Evolutionary conservation across 345 rosid genomes (phyloP).

Genomic region (Populus pruinosa): DNA sequence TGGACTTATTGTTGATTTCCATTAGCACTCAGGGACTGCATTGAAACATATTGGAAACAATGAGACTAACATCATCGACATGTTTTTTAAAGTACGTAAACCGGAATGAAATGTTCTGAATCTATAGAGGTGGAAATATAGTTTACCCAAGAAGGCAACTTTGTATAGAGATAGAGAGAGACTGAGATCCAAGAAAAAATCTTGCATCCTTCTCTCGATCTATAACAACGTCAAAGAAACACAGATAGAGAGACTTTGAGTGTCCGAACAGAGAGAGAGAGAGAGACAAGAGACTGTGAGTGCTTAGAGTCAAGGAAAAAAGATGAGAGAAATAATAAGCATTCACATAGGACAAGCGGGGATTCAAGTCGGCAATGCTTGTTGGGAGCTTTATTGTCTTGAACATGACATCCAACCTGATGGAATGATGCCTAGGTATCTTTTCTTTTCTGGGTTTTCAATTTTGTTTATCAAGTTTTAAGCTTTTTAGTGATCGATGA

Average conservation of each 20-base stretch:
- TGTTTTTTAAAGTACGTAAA: too few relatives aligned
- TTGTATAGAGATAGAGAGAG: neutral
- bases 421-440: constrained; percentile 34
- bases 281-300: neutral
- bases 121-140: neutral
- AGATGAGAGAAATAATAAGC: constrained; percentile 39
- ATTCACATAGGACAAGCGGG: constrained; percentile 39
- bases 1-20: neutral
- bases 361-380: constrained; percentile 36
- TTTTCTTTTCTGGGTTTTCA: neutral
- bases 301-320: neutral
- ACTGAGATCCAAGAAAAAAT: neutral
- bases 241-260: neutral
- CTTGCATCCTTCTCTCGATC: neutral
- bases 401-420: constrained; percentile 31
- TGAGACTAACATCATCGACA: neutral
- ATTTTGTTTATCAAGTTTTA: neutral
- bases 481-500: neutral
- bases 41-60: neutral
- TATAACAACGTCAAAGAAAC: neutral
- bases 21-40: too few relatives aligned
- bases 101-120: neutral
- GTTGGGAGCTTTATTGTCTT: constrained; percentile 36
- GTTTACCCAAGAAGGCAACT: neutral
- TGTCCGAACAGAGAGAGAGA: neutral